phyloP scores from a whole-genome alignment of 768 basidiomycete genomes.

The Macrolepiota albuminosa region DNA sequence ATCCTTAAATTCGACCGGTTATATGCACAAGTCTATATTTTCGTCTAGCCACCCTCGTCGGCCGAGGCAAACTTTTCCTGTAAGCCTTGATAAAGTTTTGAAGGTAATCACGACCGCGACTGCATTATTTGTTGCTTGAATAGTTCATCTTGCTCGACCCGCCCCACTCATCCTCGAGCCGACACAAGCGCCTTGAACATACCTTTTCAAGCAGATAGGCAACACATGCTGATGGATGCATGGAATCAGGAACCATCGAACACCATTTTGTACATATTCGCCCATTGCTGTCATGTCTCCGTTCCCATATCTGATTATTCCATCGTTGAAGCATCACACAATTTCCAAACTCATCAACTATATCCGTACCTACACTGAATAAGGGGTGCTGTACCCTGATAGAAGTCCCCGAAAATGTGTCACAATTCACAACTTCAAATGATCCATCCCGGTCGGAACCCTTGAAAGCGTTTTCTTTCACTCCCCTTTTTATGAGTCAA shows the following conservation, averaged over 20 bases:
- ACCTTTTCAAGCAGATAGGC: neutral
- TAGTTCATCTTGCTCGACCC: neutral
- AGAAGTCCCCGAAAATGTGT: neutral
- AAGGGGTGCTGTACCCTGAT: neutral
- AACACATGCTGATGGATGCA: neutral
- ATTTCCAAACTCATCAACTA: neutral
- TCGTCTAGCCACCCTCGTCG: no score
- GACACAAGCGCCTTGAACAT: neutral
- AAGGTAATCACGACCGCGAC: neutral
- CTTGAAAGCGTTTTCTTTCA: neutral
- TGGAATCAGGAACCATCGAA: slow-evolving; percentile 5
- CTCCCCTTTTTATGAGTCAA: neutral
- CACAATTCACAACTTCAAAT: neutral
- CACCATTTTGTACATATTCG: neutral
- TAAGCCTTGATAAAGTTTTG: neutral
- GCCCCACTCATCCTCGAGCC: neutral
- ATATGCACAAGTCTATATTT: no score
- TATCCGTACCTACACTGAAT: neutral
- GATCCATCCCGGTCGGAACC: slow-evolving; percentile 9
- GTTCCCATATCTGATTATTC: neutral
- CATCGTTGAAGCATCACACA: neutral
- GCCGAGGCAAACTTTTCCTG: no score
- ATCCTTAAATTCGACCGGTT: neutral
- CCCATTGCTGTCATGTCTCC: slow-evolving; percentile 1
- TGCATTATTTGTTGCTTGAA: neutral